A percentile compares a stretch with the other conserved stretches of the same genome.
These are phyloP conservation scores for Aspergillus fumigatus DNA, from an alignment of 2,329 filamentous ascomycete species.

Conservation along the genomic window DNA sequence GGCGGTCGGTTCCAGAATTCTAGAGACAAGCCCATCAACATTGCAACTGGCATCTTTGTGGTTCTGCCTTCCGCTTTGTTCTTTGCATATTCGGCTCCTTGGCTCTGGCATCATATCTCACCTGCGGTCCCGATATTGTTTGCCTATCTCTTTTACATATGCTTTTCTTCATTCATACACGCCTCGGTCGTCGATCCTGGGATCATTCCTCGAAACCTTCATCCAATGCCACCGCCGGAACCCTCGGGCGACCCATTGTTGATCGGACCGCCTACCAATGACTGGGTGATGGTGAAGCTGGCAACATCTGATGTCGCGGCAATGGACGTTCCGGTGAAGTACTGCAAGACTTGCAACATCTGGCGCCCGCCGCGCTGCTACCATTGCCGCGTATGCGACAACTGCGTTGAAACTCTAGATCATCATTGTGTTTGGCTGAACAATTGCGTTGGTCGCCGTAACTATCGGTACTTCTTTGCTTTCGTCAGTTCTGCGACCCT, in stretches of 20 bases:
- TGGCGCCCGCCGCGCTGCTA: conserved; percentile 95
- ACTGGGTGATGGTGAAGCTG: conserved; percentile 89
- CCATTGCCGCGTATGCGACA: conserved; percentile 94
- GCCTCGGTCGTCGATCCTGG: conserved; percentile 90
- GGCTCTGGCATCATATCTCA: conserved; percentile 80
- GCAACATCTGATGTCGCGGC: conserved; percentile 69
- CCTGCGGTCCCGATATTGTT: conserved; percentile 86
- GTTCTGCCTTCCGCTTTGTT: conserved; percentile 75
- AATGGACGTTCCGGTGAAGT: conserved; percentile 98
- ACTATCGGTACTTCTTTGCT: conserved; percentile 96
- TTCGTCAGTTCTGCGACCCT: conserved; percentile 80
- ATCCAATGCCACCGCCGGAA: conserved; percentile 74
- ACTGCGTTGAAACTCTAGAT: conserved; percentile 94
- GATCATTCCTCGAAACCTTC: conserved; percentile 86
- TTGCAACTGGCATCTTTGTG: conserved; percentile 78
- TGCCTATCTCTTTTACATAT: conserved; percentile 86
- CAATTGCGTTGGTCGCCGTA: conserved; percentile 93
- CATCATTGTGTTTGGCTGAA: conserved; percentile 99
- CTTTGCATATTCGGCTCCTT: conserved; percentile 70
- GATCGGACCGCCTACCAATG: conserved; percentile 78
- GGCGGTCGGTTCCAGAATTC: conserved; percentile 87
- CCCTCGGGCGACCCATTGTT: conserved; percentile 75
- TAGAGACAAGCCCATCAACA: conserved; percentile 78
- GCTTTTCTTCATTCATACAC: conserved; percentile 88
- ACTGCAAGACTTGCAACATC: conserved; percentile 95